A percentile compares a stretch with the other conserved stretches of the same genome.
Conservation (phyloP, 371 early-diverging fungal species). For the Apophysomyces ossiformis region DNA sequence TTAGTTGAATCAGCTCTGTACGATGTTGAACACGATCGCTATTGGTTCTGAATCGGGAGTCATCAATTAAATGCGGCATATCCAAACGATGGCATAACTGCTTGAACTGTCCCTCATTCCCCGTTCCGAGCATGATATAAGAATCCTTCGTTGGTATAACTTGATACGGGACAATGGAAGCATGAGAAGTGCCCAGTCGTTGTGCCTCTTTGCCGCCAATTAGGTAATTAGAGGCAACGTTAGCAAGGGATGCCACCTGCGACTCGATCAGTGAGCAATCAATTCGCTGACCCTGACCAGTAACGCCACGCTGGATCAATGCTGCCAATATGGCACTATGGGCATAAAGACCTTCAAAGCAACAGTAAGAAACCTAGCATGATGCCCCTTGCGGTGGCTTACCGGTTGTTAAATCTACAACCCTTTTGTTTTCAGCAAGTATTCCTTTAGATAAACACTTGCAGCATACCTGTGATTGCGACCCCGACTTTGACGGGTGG, state of each 20-base stretch:
- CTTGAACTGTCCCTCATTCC: slow-evolving; percentile 85
- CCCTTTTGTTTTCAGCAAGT: slow-evolving; percentile 1
- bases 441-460: background rate
- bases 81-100: slow-evolving; percentile 62
- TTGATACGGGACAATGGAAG: slow-evolving; percentile 93
- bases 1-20: slow-evolving; percentile 55
- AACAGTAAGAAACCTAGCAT: background rate
- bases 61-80: slow-evolving; percentile 51
- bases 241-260: slow-evolving; percentile 87
- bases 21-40: slow-evolving; percentile 76
- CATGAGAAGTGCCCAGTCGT: slow-evolving; percentile 88
- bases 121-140: slow-evolving; percentile 87
- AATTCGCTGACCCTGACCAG: slow-evolving; percentile 80
- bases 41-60: slow-evolving; percentile 69
- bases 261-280: slow-evolving; percentile 87
- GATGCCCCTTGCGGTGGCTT: background rate
- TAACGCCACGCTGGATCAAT: slow-evolving; percentile 68
- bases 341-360: slow-evolving; percentile 61
- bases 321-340: slow-evolving; percentile 91
- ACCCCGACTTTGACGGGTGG: slow-evolving; percentile 95
- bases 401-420: slow-evolving; percentile 75
- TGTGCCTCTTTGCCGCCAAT: slow-evolving; percentile 80
- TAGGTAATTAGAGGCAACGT: slow-evolving; percentile 86
- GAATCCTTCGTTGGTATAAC: slow-evolving; percentile 84
- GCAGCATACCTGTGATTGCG: slow-evolving; percentile 80